Base-by-base conservation (phyloP, 2,329 filamentous ascomycete genomes). In the Pyricularia sp. region DNA sequence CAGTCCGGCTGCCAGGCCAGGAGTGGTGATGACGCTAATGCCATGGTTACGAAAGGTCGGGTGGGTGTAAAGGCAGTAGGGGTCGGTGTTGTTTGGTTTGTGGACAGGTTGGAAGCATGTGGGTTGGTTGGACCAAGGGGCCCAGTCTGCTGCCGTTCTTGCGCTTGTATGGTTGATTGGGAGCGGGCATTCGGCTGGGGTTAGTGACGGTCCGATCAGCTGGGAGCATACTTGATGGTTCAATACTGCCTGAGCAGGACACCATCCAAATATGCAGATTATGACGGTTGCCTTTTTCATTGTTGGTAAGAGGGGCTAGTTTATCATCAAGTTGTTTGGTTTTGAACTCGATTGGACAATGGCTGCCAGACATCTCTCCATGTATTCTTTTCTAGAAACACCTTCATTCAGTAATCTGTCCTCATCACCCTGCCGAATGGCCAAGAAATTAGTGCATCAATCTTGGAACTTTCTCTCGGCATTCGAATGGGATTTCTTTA, bases 1-100 rank as follows among this genome's bases (percentile, higher is more conserved):
- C 1, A 75, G 12, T 61, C 70, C 71, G 31, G 71, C 72, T 1
- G 73, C 75, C 33, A 73, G 69, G 28, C 74, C 70, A 3, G 71
- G 73, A 1, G 72, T 73, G 23, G 73, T 73, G 64, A 76, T 72
- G 31, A 76, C n/a, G 50, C 71, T 73, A 17, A 76, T 61, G 11
- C 74, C 74, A 26, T 72, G 71, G 31, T 68, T 69, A 33, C 69
- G 72, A 69, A 75, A 75, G 11, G 70, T 64, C 2, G 36, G 17
- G 6, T 71, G 61, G 12, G 72, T 76, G 69, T 71, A 76, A 36
- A 76, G 71, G 69, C 74, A 76, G 68, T 74, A 73, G 23, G 69
- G 65, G 9, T 67, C 63, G 33, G 31, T 59, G 12, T 14, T 20
- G 9, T 70, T 65, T 9, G 68, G 61, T 14, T 68, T 68, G 23